These are phyloP conservation scores for Apium graveolens DNA, from an alignment of 129 eudicot species.

Conservation along the genomic window DNA sequence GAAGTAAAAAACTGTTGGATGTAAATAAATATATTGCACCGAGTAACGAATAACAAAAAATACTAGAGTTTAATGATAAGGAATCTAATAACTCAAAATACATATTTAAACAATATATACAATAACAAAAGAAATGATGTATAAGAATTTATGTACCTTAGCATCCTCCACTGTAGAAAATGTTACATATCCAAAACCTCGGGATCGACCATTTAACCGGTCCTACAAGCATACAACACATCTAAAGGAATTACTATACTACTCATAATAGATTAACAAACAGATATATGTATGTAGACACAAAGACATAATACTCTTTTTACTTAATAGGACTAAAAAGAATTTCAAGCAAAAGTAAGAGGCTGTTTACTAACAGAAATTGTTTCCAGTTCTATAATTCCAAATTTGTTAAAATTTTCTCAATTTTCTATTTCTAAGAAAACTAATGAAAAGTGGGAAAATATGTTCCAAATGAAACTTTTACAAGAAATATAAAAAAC, in stretches of 20 bases:
- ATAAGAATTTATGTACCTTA: slow-evolving; percentile 37
- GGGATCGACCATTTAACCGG: slow-evolving; percentile 90
- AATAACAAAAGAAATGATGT: background rate
- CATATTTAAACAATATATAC: background rate
- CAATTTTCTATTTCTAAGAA: no score
- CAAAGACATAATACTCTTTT: no score
- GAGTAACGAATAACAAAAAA: background rate
- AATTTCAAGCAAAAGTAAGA: background rate
- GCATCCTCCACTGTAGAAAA: slow-evolving; percentile 86
- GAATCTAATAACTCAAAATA: background rate
- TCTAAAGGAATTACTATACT: background rate
- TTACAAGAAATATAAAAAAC: no score
- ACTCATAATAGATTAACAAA: background rate
- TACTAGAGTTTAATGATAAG: background rate
- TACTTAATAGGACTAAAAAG: no score
- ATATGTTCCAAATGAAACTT: no score
- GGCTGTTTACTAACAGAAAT: no score
- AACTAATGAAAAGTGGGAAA: no score
- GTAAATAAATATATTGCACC: background rate
- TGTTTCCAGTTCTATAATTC: no score
- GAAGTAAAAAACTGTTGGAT: background rate
- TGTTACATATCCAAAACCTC: slow-evolving; percentile 98
- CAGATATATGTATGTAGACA: no score
- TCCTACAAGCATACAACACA: slow-evolving; percentile 39
- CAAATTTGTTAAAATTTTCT: no score